Evolutionary conservation across 2,329 filamentous ascomycete genomes (phyloP), one percentile per base, ranked within the genome.

Genomic region (Apiospora pterosperma): DNA sequence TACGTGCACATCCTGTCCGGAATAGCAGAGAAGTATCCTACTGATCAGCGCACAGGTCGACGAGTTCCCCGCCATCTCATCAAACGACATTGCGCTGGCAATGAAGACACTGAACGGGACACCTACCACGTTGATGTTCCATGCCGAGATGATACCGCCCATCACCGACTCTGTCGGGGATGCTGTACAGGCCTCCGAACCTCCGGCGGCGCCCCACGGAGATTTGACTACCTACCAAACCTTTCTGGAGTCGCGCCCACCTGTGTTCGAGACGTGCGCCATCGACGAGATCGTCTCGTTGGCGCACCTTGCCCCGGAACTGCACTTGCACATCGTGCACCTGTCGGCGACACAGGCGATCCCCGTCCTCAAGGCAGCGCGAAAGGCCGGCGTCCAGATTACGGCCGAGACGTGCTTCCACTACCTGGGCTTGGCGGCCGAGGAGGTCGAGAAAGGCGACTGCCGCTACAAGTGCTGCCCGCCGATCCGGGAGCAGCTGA

Each of bases 81-180:
- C 92, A 1, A 77, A 79, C 16, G 96, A 98, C 76, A 91, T 98
- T 65, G 82, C 86, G 1, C 85, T 91, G 42, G 94, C 92, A 52
- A 94, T 99, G 86, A 82, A 83, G 36, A 92, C 90, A 59, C 86
- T 99, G 67, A 91, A 92, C 66, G 88, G 92, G 70, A 86, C 90
- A 63, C 86, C 92, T 21, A 98, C 96, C 2, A 97, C 93, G 0
- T 88, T 98, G 72, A 98, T 99, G 95, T 99, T 99, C 81, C 96
- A 99, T 75, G 96, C 96, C 64, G 96, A 99, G 78, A 98, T 97
- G 93, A 90, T 96, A 14, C 93, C 95, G n/a, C 92, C 93, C 21
- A 91, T 94, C 69, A 80, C 91, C 61, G 87, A 88, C 69, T 93
- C 92, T 0, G 91, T 94, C 2, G 91, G 92, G 62, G 92, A 96